Evolutionary conservation across 495 filamentous ascomycete genomes (phyloP), one percentile per base, ranked within the genome.

Genomic region (Chaetomium fimeti): DNA sequence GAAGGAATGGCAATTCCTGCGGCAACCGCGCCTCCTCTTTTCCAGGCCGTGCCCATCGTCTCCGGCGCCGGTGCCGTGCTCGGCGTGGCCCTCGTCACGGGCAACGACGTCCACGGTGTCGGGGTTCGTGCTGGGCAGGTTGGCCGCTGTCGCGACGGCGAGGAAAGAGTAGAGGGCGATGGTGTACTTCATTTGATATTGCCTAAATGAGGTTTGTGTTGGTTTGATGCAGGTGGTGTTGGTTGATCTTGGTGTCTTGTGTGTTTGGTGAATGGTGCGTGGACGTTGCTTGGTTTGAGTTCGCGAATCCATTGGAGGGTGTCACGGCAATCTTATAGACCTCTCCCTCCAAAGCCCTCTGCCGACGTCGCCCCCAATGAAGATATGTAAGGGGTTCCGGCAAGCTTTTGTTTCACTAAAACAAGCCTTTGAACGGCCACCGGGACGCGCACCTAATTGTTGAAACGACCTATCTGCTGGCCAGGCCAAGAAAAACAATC

Each of bases 101-200:
- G 51, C 28, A 9, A 32, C 22, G 27, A n/a, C 15, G 6, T 54
- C 22, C 3, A 15, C 20, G 1, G 27, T 20, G 27, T 9, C 51
- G 27, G 25, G n/a, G 45, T 22, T 32, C 13, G 13, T 18, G 27
- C 11, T 54, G 27, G 27, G 27, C 3, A 54, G 27, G 51, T 13
- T 40, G 53, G 28, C 53, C 16, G 53, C 53, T 9, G 53, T 22
- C 0, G 53, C 20, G 53, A 40, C 53, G 53, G 53, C 32, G 32
- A 56, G 6, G n/a, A 56, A 29, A n/a, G 53, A 22, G 53, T 24
- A 24, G 53, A 56, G 28, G 53, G 22, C 18, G 28, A 32, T 40
- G n/a, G 29, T 38, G 53, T 56, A 40, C 53, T 56, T 56, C 53
- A 56, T 22, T 20, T 56, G 16, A 32, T 18, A 4, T 55, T 18